Evolutionary conservation across 75 land plant species (phyloP), one percentile per base, ranked within the genome.

Genomic region (Selaginella moellendorffii): DNA sequence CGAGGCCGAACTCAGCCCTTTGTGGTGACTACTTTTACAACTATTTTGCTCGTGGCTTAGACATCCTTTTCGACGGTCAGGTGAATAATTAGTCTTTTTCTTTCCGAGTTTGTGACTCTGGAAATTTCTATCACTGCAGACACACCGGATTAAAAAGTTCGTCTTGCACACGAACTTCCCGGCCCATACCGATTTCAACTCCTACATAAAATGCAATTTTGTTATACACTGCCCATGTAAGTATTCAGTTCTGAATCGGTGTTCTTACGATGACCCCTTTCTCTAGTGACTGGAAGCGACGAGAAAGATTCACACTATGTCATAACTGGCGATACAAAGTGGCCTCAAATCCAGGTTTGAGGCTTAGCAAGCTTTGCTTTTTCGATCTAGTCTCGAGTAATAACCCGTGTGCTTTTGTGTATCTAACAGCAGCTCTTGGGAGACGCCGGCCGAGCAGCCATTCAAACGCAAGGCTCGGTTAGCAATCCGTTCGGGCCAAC

Each of bases 1-100:
- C 88, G 27, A 76, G 82, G 14, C 97, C 95, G 24, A 72, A 78
- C 28, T 78, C 86, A 52, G 79, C 97, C 2, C 69, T 88, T 18
- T 91, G 97, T 79, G 88, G 84, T 27, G 97, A 91, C 75, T 91
- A 91, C 52, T 91, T 91, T 58, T 91, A 91, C 63, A 91, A 91
- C 65, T 91, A 87, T 61, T 91, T 87, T 53, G 65, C 86, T 22
- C 88, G 93, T 59, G 97, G 97, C 8, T 54, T 91, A 59, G 97
- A 91, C 76, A 91, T 91, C 54, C 63, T 91, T 72, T 91, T 91
- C 77, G 97, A 91, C 72, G 88, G 95, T 5, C 88, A 91, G 97
- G 97, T 91, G 66, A 1, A n/a, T n/a, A n/a, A n/a, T n/a, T n/a
- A n/a, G 59, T 21, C 9, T 24, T 21, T 19, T 56, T 56, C 62